Evolutionary conservation across 257 asterid species (phyloP).

Genomic region (Asclepias syriaca): DNA sequence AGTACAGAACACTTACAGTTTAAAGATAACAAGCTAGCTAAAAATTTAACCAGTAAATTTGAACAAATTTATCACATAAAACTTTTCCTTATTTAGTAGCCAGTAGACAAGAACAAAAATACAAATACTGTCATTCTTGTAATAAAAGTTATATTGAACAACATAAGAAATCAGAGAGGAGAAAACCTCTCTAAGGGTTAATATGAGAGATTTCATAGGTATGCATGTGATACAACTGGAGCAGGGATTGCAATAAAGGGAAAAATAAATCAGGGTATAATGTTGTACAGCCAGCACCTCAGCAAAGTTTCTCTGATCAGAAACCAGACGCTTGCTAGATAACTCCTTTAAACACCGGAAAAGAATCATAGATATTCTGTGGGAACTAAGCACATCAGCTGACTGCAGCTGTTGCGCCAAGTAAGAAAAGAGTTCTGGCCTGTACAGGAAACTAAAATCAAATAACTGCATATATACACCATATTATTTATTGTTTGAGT

Average conservation of each 20-base stretch:
- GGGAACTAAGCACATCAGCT: slow-evolving; percentile 80
- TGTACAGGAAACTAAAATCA: slow-evolving; percentile 33
- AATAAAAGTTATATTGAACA: neutral
- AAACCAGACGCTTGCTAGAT: slow-evolving; percentile 80
- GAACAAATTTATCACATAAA: neutral
- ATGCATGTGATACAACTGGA: neutral
- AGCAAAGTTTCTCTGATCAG: slow-evolving; percentile 83
- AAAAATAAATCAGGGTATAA: neutral
- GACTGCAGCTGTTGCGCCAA: slow-evolving; percentile 85
- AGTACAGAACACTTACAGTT: neutral
- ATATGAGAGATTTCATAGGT: neutral
- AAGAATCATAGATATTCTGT: slow-evolving; percentile 85
- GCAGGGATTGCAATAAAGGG: neutral
- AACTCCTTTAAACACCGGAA: slow-evolving; percentile 90
- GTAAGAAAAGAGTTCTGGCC: slow-evolving; percentile 91
- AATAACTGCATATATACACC: neutral
- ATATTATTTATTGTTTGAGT: neutral
- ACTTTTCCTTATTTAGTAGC: neutral
- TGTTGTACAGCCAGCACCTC: slow-evolving; percentile 44
- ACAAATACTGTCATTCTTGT: neutral
- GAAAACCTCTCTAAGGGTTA: neutral
- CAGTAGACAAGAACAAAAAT: neutral
- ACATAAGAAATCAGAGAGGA: neutral
- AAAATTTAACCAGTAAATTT: slow-evolving; percentile 1
- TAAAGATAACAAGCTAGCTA: neutral